Evolutionary conservation across 2,329 filamentous ascomycete species (phyloP).

Genomic region (Colletotrichum somersetense): DNA sequence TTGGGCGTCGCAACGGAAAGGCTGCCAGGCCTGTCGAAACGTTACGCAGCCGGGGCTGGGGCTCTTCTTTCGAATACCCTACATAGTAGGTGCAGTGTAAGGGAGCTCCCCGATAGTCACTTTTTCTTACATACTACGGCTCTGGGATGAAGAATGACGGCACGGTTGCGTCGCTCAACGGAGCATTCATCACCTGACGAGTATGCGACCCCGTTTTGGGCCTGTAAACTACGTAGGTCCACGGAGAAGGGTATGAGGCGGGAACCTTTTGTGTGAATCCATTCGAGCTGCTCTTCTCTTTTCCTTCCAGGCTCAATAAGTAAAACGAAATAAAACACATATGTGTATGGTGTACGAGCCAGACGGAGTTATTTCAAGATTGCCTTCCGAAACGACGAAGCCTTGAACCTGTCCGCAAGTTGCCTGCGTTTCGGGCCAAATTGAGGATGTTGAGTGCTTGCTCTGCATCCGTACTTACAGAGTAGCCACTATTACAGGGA

Average conservation of each 20-base stretch:
- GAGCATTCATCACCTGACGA: not conserved
- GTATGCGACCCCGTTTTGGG: not conserved
- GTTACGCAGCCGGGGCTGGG: constrained; percentile 11
- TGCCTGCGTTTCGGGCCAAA: not conserved
- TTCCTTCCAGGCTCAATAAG: not conserved
- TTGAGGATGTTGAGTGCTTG: not conserved
- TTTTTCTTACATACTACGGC: not conserved
- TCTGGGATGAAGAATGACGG: constrained; percentile 24
- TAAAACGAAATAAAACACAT: not conserved
- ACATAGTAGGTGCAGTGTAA: not conserved
- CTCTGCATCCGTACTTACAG: not conserved
- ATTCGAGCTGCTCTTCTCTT: not conserved
- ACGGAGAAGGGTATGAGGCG: not conserved
- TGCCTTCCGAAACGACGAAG: not conserved
- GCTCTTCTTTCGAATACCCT: constrained; percentile 4
- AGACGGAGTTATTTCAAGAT: not conserved
- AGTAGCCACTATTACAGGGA: not conserved
- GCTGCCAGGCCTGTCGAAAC: not conserved
- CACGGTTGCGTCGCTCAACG: constrained; percentile 23
- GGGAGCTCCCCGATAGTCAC: not conserved
- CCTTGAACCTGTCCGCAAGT: not conserved
- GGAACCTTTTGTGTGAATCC: not conserved
- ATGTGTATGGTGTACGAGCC: not conserved
- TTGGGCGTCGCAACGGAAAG: constrained; percentile 22
- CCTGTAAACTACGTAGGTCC: not conserved